Percentiles rank a stretch among this genome's conserved stretches.
Evolutionary conservation across 306 rosid genomes (phyloP).

Genomic region (Cicer judaicum): DNA sequence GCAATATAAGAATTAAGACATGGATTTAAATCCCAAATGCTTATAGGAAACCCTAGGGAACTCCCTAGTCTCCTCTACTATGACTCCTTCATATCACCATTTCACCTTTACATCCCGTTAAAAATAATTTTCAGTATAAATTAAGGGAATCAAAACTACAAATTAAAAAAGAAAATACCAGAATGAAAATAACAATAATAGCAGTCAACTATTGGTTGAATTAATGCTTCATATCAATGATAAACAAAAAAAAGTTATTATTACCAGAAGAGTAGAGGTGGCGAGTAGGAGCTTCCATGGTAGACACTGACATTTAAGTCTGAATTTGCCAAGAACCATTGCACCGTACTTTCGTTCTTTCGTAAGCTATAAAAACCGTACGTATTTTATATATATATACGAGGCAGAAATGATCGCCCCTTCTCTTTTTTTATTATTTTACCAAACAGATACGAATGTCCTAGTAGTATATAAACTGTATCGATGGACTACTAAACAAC

Average conservation of each 20-base stretch:
- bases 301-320: conserved; percentile 8
- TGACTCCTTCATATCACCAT: background rate
- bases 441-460: too few relatives aligned
- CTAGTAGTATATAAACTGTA: too few relatives aligned
- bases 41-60: conserved; percentile 7
- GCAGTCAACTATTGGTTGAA: background rate
- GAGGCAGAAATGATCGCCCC: too few relatives aligned
- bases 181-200: background rate
- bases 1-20: background rate
- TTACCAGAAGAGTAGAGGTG: conserved; percentile 46
- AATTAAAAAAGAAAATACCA: background rate
- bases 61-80: conserved; percentile 6
- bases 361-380: background rate
- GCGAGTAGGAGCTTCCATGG: conserved; percentile 39
- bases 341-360: background rate
- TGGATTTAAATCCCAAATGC: background rate
- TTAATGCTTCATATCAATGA: background rate
- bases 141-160: background rate
- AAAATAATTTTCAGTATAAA: conserved; percentile 1
- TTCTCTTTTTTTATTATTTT: too few relatives aligned
- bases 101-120: background rate
- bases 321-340: conserved; percentile 46
- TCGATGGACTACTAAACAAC: too few relatives aligned
- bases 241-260: background rate
- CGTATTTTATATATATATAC: too few relatives aligned